Conservation (phyloP, 2,329 filamentous ascomycete genomes). For the Tolypocladium tundrense region DNA sequence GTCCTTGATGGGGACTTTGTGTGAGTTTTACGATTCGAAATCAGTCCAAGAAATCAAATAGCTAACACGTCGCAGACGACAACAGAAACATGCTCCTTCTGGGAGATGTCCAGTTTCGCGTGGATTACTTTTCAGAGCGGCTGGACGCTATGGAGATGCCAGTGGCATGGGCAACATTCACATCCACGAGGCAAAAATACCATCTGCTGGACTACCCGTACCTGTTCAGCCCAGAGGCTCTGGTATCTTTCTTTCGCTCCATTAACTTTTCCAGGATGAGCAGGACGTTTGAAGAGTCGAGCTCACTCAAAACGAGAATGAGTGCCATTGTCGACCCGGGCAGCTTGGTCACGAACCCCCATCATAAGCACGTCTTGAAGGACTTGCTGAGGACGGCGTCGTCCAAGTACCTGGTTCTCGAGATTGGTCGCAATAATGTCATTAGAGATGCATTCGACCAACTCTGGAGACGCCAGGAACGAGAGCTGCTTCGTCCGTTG, state of each 20-base stretch:
- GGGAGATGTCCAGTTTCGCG: slow-evolving; percentile 59
- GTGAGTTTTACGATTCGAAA: slow-evolving; percentile 35
- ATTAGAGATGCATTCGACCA: slow-evolving; percentile 73
- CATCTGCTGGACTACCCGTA: slow-evolving; percentile 76
- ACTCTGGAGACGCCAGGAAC: slow-evolving; percentile 74
- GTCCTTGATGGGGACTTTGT: slow-evolving; percentile 60
- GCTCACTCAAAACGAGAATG: slow-evolving; percentile 45
- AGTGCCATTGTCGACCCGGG: slow-evolving; percentile 43
- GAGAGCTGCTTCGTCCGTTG: slow-evolving; percentile 73
- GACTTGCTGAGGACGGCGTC: slow-evolving; percentile 56
- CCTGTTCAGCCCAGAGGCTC: slow-evolving; percentile 60
- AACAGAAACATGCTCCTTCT: slow-evolving; percentile 55
- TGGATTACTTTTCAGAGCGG: slow-evolving; percentile 65
- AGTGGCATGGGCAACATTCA: slow-evolving; percentile 56
- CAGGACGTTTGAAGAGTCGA: slow-evolving; percentile 61
- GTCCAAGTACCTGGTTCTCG: slow-evolving; percentile 60
- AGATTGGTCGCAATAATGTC: slow-evolving; percentile 57
- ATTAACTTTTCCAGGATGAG: slow-evolving; percentile 86
- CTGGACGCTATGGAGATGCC: slow-evolving; percentile 69
- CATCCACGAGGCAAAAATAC: slow-evolving; percentile 48
- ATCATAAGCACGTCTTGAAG: slow-evolving; percentile 51
- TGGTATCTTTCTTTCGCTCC: slow-evolving; percentile 77
- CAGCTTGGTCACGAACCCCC: slow-evolving; percentile 43
- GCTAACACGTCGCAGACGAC: slow-evolving; percentile 36
- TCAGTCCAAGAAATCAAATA: background rate